Evolutionary conservation across 306 rosid genomes (phyloP), one percentile per base, ranked within the genome.

Genomic region (Citrullus colocynthis): DNA sequence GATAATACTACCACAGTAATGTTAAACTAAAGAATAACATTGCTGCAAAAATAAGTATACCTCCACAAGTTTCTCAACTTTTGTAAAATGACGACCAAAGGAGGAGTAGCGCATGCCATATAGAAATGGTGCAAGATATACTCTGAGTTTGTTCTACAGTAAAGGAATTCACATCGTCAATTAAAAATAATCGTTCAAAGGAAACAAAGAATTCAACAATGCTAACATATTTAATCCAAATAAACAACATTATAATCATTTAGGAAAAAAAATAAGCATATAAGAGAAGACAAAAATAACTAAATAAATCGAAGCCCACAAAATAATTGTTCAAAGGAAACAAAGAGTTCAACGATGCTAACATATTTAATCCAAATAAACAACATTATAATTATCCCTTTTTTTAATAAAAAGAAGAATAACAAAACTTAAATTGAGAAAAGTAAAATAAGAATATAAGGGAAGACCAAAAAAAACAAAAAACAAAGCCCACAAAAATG

Each of bases 101-200:
- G 99, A 95, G 15, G 99, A 83, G 92, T 95, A 95, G 76, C 97
- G 96, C 85, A 89, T 92, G 70, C 97, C 99, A 55, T 80, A 13
- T 9, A 89, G 80, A 83, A 88, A 87, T 79, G 99, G 99, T 76
- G 97, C 86, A 75, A 95, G 91, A 83, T 90, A 90, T 17, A 89
- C 91, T 81, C 39, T 88, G 75, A 90, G 83, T 83, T 89, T 92
- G 78, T 86, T 88, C 99, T 95, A 79, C 85, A 94, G 73, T 71
- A 78, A 75, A 79, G 70, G 70, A 59, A 81, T 9, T 49, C 45
- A 74, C 77, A n/a, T 65, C 42, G 32, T 55, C 9, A 85, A 65
- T 69, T 34, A 11, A 39, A 44, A 70, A 20, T 20, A 37, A 64
- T 44, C 13, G 54, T 48, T 48, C 17, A 13, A 12, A 48, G 54